A percentile compares a stretch with the other conserved stretches of the same genome.
Conservation (phyloP, 306 rosid species). For the Quercus robur region DNA sequence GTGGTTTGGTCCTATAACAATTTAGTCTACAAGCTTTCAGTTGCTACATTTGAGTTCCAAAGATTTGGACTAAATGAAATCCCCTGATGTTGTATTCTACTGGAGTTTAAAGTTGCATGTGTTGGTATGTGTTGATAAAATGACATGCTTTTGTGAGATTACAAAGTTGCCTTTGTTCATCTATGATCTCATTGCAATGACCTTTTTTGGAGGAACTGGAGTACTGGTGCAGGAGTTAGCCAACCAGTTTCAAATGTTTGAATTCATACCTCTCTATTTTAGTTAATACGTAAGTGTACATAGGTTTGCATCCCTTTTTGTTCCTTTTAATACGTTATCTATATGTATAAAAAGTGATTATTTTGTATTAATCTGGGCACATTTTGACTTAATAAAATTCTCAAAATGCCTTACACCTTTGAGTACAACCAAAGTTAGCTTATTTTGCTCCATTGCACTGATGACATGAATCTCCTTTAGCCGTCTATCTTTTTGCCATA, state of each 20-base stretch:
- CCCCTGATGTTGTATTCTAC: neutral
- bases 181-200: neutral
- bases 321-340: too few relatives aligned
- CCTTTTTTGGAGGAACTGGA: constrained; percentile 5
- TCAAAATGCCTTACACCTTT: neutral
- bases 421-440: neutral
- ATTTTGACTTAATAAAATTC: neutral
- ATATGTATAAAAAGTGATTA: neutral
- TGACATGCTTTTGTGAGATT: constrained; percentile 7
- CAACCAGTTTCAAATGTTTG: neutral
- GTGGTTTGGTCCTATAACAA: too few relatives aligned
- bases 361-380: neutral
- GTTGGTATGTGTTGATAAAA: constrained; percentile 7
- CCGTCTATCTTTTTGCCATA: neutral
- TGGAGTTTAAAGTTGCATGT: constrained; percentile 11
- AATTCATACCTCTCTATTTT: neutral
- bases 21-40: too few relatives aligned
- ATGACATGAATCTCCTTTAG: neutral
- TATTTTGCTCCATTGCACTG: neutral
- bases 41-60: too few relatives aligned
- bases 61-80: too few relatives aligned
- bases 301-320: too few relatives aligned
- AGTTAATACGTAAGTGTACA: neutral
- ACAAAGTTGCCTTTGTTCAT: constrained; percentile 15
- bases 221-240: neutral